Evolutionary conservation across 148 eudicot genomes (phyloP), one percentile per base, ranked within the genome.

Genomic region (Chenopodium quinoa): DNA sequence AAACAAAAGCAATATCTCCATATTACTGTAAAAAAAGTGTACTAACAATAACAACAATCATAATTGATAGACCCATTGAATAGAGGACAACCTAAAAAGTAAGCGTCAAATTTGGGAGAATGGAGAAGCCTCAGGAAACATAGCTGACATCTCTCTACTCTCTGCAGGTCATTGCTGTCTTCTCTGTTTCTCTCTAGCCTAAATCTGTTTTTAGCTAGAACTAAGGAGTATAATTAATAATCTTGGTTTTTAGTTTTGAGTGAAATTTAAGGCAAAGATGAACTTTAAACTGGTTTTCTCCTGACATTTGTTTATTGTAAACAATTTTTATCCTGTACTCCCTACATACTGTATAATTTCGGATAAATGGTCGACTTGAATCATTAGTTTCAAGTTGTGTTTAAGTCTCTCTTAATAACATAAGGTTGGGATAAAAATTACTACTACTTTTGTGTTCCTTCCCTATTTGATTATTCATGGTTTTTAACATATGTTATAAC

Each of bases 121-220:
- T 54, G 73, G 56, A 83, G 75, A 66, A 79, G 37, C 48, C 37
- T 58, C 60, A 68, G 79, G 79, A 79, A 83, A 79, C 82, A 83
- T 79, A 83, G 82, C 80, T 79, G 82, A 80, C 86, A 83, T 75
- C 32, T 79, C 72, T 65, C 22, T 75, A 54, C 34, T 47, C 34
- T 47, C 16, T 72, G 10, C 66, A 77, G n/a, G 8, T n/a, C 23
- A 84, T 76, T 75, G 83, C 86, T 80, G 80, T 77, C 83, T 25
- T 70, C 65, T 69, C 20, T 44, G 23, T 62, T 71, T 60, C 73
- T 80, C 71, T 74, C 83, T 75, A 71, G 71, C 54, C 12, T 48
- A 44, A 56, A 40, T 80, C 63, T 70, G 73, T 37, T 80, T 82
- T 67, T 22, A 11, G 17, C 60, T 73, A 46, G 23, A 54, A 50